A percentile compares a stretch with the other conserved stretches of the same genome.
phyloP scores from a whole-genome alignment of 2,329 filamentous ascomycete genomes.

The Diplocarpon rosae region DNA sequence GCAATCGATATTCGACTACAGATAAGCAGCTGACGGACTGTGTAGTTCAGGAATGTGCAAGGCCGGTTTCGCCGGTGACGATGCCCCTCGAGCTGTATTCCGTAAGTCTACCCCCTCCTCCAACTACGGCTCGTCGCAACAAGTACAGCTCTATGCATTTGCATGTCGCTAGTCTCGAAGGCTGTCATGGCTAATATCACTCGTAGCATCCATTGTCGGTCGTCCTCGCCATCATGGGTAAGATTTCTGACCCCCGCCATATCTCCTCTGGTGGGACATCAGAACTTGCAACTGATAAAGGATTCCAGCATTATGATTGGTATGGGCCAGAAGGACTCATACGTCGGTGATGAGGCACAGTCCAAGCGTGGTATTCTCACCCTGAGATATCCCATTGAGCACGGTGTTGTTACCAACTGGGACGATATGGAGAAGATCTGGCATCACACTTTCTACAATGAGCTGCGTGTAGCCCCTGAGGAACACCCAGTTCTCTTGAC shows the following conservation, averaged over 20 bases:
- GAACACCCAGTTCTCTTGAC: constrained; percentile 99
- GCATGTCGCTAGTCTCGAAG: background rate
- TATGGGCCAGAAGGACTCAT: constrained; percentile 99
- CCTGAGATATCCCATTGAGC: constrained; percentile 98
- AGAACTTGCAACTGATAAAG: constrained; percentile 23
- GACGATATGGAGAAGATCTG: constrained; percentile 99
- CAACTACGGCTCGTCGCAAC: constrained; percentile 1
- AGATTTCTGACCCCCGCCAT: constrained; percentile 33
- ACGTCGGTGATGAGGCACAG: constrained; percentile 99
- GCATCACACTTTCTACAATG: constrained; percentile 99
- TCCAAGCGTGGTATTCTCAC: constrained; percentile 99
- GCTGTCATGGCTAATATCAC: constrained; percentile 14
- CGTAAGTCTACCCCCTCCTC: constrained; percentile 59
- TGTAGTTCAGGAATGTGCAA: constrained; percentile 99
- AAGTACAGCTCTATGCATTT: background rate
- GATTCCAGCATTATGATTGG: constrained; percentile 93
- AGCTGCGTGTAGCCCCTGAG: constrained; percentile 98
- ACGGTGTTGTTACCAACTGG: constrained; percentile 99
- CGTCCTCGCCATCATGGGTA: constrained; percentile 99
- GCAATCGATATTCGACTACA: constrained; percentile 5
- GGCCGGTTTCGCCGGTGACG: constrained; percentile 99
- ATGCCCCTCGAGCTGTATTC: constrained; percentile 99
- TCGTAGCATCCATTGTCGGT: constrained; percentile 92
- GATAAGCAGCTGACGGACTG: constrained; percentile 16
- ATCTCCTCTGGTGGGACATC: constrained; percentile 11